Base-by-base conservation (phyloP, 805 yeast genomes). In the Ogataea methylovora region DNA sequence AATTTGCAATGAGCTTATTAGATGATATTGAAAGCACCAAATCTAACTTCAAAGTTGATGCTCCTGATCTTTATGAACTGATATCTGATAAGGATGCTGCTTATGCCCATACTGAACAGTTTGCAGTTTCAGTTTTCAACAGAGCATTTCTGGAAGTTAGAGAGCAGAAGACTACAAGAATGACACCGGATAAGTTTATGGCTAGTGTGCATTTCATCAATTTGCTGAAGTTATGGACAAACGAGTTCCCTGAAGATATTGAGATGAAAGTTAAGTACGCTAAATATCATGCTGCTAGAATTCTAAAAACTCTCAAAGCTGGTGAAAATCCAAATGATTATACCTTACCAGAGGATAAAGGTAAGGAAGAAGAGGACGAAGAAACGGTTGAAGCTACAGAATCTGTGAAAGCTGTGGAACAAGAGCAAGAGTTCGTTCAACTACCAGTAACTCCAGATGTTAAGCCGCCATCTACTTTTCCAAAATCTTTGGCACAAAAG, bases 11-110 rank as follows among this genome's bases (percentile, higher is more conserved):
- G 30, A 49, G 53, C 3, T 58, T 92, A 29, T 58, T 90, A 36
- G 94, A 82, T 48, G 71, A 71, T 3, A 74, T 92, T 24, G 98
- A 92, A 51, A 38, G 45, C 2, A 59, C 68, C 38, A 79, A 78
- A 47, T 42, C 38, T 2, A 44, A 46, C 7, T 59, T 65, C 18
- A 46, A 63, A 10, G 58, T 56, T 4, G 60, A 58, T 4, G 64
- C 62, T 34, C 71, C 60, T 6, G 44, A 61, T 15, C 45, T 73
- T 3, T 54, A 48, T 26, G 71, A 67, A 13, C 65, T 85, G 10
- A 58, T 88, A 14, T 58, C 58, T 19, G 84, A 81, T 44, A 77
- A 76, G 41, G 70, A 65, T 9, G 65, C 78, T n/a, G 72, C 79
- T 8, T 64, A 65, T 37, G 68, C 67, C 3, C 73, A 79, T 38